phyloP scores from a whole-genome alignment of 495 filamentous ascomycete species.

The Aspergillus nidulans region DNA sequence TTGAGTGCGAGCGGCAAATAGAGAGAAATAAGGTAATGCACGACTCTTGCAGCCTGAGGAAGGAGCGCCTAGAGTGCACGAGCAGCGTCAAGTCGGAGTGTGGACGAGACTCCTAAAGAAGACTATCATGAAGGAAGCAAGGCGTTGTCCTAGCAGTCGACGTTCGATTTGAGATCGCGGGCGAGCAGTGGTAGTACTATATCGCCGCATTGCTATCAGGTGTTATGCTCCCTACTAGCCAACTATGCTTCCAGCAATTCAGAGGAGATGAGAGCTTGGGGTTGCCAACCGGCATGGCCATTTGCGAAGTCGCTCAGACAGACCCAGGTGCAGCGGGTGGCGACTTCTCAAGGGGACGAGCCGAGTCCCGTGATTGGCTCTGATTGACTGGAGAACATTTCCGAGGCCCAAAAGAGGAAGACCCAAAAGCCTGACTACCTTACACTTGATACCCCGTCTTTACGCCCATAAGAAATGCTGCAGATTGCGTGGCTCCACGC shows the following conservation, averaged over 20 bases:
- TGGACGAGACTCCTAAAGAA: not conserved
- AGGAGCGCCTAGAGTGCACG: not conserved
- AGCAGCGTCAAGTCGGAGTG: no score
- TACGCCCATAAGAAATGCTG: not conserved
- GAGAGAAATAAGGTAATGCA: no score
- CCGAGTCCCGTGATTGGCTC: not conserved
- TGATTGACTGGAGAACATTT: not conserved
- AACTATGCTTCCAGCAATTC: not conserved
- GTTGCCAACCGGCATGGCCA: not conserved
- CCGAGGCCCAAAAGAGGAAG: not conserved
- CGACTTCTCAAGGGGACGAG: not conserved
- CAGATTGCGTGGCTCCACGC: not conserved
- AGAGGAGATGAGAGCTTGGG: not conserved
- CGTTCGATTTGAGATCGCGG: not conserved
- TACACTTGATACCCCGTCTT: not conserved
- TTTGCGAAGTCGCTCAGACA: not conserved
- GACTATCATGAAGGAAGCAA: not conserved
- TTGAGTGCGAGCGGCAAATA: no score
- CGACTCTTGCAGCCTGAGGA: not conserved
- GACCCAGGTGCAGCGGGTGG: not conserved
- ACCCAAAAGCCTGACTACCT: not conserved
- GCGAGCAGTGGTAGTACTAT: not conserved
- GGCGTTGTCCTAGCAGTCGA: not conserved
- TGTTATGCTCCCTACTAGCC: not conserved
- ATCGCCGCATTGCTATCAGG: not conserved